Evolutionary conservation across 306 rosid genomes (phyloP), one percentile per base, ranked within the genome.

Genomic region (Luffa aegyptiaca): DNA sequence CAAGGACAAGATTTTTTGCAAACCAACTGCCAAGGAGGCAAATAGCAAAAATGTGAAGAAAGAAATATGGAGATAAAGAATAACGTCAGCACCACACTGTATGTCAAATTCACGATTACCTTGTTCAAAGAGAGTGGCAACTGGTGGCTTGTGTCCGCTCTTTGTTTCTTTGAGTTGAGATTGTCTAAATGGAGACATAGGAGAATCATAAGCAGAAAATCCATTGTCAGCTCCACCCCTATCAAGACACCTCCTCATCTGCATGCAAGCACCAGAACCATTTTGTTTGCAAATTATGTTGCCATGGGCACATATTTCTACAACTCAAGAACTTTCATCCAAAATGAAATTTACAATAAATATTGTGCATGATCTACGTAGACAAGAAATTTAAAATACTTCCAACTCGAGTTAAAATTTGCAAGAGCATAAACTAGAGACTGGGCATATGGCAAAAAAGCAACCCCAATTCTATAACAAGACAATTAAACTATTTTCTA

Each of bases 161-260:
- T 82, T 90, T 57, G 79, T 21, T 63, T 91, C 94, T 85, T 84
- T 91, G 80, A 83, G 84, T 79, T 89, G 92, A 44, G 91, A 77
- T 81, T 84, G 90, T 88, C 96, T 87, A 26, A 86, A 85, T 78
- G 90, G 90, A 80, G 96, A 80, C 77, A 63, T 65, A 72, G 94
- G 85, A 79, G 94, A 86, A 88, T 96, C 98, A 81, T 81, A 62
- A 82, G 85, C 86, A 72, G 90, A 55, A 72, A 72, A 88, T 71
- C 88, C 77, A 84, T 84, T 91, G 79, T 87, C 91, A 78, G 89
- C 80, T 77, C 87, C 87, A 18, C 86, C 85, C 83, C 86, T 88
- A 75, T 90, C 96, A 80, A 89, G 84, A 89, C 88, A 91, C 79
- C 82, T 89, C 82, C 93, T 91, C 99, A 89, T 91, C 99, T 93